Percentiles rank a stretch among this genome's conserved stretches.
phyloP scores from a whole-genome alignment of 306 rosid genomes.

The Pachyrhizus erosus region DNA sequence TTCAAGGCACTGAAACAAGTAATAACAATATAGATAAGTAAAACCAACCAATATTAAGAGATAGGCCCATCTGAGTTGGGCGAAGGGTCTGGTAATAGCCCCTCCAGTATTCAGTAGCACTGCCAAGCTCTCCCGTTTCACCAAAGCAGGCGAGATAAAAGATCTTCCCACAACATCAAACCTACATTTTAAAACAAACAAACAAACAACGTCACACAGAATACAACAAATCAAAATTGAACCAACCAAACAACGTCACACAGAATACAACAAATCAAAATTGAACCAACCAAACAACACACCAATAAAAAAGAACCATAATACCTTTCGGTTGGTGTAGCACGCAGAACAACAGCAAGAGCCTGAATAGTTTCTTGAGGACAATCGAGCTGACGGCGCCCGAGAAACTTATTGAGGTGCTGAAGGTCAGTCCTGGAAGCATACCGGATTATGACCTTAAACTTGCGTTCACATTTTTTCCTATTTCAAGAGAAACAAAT shows the following conservation, averaged over 20 bases:
- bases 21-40: neutral
- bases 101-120: conserved; percentile 54
- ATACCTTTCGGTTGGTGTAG: conserved; percentile 55
- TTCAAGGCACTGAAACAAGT: neutral
- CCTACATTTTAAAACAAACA: neutral
- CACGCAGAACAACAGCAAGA: conserved; percentile 73
- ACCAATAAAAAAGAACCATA: neutral
- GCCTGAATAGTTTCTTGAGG: conserved; percentile 78
- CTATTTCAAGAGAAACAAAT: conserved; percentile 33
- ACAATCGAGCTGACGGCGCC: conserved; percentile 51
- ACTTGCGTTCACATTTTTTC: conserved; percentile 54
- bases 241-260: neutral
- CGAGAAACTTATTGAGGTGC: conserved; percentile 58
- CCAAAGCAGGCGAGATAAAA: conserved; percentile 46
- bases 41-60: conserved; percentile 74
- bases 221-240: neutral
- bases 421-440: conserved; percentile 61
- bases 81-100: conserved; percentile 57
- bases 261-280: neutral
- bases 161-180: conserved; percentile 54
- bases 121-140: conserved; percentile 44
- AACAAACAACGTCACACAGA: too few species aligned
- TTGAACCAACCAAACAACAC: neutral
- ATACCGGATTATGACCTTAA: conserved; percentile 56
- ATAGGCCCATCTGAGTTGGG: conserved; percentile 59